Conservation (phyloP, 148 eudicot species). For the Diospyros kaki region DNA sequence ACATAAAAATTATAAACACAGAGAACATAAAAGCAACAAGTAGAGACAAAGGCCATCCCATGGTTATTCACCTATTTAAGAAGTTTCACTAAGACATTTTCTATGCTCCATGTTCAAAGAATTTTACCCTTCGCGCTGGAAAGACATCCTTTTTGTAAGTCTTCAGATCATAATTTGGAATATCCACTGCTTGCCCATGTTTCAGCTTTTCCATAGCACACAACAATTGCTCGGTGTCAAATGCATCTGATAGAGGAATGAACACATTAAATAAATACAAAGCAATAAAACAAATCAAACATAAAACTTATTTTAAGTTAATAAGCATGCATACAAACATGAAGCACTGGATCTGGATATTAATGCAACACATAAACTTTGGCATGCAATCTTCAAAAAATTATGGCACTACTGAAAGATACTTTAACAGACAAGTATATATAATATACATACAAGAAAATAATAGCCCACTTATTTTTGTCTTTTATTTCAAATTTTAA, state of each 20-base stretch:
- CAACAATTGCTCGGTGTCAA: constrained; percentile 79
- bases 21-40: background rate
- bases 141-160: constrained; percentile 61
- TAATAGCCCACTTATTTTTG: too few species aligned
- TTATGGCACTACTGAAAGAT: too few species aligned
- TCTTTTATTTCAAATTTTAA: too few species aligned
- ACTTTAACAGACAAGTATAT: too few species aligned
- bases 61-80: constrained; percentile 6
- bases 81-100: constrained; percentile 1
- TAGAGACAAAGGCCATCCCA: background rate
- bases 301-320: too few species aligned
- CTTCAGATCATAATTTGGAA: constrained; percentile 91
- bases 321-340: too few species aligned
- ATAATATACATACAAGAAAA: too few species aligned
- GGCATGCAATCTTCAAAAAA: too few species aligned
- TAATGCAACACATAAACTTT: too few species aligned
- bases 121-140: constrained; percentile 81
- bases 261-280: constrained; percentile 11
- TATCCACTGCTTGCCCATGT: constrained; percentile 84
- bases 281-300: too few species aligned
- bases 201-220: constrained; percentile 67
- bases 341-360: too few species aligned
- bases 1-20: background rate
- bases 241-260: constrained; percentile 65
- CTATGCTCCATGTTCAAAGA: background rate